phyloP scores from a whole-genome alignment of 176 grass and related monocot genomes.

The Cenchrus purpureus region DNA sequence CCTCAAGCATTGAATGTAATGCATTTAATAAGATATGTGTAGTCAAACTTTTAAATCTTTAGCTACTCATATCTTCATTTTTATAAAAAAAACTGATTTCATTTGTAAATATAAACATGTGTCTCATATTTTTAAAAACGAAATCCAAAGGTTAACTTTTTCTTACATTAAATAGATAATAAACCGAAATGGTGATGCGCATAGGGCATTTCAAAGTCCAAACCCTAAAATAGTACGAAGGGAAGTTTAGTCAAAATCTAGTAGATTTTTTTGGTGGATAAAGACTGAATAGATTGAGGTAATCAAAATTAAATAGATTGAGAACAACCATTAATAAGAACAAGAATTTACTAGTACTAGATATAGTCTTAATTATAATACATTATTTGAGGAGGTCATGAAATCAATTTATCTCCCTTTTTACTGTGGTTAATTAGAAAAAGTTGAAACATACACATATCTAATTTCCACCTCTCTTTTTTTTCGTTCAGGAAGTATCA shows the following conservation, averaged over 20 bases:
- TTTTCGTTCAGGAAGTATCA: constrained; percentile 66
- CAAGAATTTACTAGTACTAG: background rate
- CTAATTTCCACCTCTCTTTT: background rate
- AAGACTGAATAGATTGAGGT: no score
- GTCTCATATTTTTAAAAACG: background rate
- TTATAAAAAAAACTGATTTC: background rate
- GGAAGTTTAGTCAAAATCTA: background rate
- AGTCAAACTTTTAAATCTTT: background rate
- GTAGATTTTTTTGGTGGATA: background rate
- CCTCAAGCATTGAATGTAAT: no score
- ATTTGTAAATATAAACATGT: background rate
- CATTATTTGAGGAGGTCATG: background rate
- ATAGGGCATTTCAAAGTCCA: background rate
- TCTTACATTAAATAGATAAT: background rate
- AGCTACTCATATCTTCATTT: background rate
- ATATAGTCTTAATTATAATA: background rate
- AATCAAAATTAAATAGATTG: background rate
- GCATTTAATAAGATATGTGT: background rate
- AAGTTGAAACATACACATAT: background rate
- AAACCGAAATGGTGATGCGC: background rate
- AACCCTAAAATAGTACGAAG: background rate
- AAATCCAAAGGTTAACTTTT: background rate
- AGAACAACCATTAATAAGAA: background rate
- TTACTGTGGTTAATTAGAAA: background rate
- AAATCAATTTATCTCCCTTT: background rate